These are phyloP conservation scores for Colletotrichum cuscutae DNA, from an alignment of 2,329 filamentous ascomycete species.

Conservation along the genomic window DNA sequence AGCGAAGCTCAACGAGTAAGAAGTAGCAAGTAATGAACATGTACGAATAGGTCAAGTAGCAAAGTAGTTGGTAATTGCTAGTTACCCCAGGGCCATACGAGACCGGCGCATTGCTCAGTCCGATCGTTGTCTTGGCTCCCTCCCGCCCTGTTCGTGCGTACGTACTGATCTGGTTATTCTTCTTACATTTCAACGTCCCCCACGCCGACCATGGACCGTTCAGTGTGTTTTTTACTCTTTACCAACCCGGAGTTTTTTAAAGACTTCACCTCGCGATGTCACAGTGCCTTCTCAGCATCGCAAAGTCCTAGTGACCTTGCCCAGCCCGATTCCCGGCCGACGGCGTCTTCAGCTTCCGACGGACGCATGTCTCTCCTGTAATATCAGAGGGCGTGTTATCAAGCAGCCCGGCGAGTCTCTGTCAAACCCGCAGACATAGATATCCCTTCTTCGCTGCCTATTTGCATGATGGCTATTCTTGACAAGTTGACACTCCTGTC, in stretches of 20 bases:
- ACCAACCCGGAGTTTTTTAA: not conserved
- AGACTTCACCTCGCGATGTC: not conserved
- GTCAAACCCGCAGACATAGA: not conserved
- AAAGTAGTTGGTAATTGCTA: not conserved
- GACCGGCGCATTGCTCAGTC: not conserved
- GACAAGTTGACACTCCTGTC: not conserved
- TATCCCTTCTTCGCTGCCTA: not conserved
- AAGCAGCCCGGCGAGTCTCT: not conserved
- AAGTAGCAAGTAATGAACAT: not conserved
- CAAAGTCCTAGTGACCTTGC: not conserved
- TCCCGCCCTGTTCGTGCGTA: not conserved
- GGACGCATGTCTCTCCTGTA: constrained; percentile 15
- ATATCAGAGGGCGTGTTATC: not conserved
- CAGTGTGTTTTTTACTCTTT: no score
- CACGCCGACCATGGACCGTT: not conserved
- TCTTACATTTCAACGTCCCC: not conserved
- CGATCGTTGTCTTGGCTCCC: constrained; percentile 11
- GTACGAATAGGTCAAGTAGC: not conserved
- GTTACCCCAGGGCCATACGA: not conserved
- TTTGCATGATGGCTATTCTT: not conserved
- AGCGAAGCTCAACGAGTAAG: not conserved
- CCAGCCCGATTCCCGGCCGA: constrained; percentile 23
- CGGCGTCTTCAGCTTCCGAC: constrained; percentile 14
- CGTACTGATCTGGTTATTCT: not conserved
- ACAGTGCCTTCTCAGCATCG: not conserved